phyloP scores from a whole-genome alignment of 2,329 filamentous ascomycete genomes.

The Cladosporium sp. region DNA sequence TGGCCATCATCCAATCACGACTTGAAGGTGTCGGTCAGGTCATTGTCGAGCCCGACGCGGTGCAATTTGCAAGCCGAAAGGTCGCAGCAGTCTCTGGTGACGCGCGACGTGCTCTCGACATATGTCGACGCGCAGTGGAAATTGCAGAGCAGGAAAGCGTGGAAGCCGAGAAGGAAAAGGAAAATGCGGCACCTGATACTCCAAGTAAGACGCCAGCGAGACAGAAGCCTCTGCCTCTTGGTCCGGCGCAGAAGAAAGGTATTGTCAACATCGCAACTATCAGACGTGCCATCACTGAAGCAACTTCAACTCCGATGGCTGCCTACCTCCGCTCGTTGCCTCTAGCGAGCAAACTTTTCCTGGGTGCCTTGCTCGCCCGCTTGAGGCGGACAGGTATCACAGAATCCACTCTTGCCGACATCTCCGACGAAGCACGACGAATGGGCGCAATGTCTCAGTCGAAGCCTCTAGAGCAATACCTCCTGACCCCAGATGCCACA shows the following conservation, averaged over 20 bases:
- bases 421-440: conserved; percentile 76
- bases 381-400: conserved; percentile 76
- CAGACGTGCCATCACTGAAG: conserved; percentile 90
- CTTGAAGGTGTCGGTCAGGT: conserved; percentile 74
- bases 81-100: conserved; percentile 95
- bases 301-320: conserved; percentile 85
- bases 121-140: conserved; percentile 90
- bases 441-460: conserved; percentile 57
- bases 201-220: conserved; percentile 52
- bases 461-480: conserved; percentile 54
- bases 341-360: conserved; percentile 74
- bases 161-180: conserved; percentile 26
- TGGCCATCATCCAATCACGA: conserved; percentile 94
- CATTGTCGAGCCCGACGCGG: conserved; percentile 84
- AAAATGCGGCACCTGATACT: conserved; percentile 47
- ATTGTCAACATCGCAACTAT: conserved; percentile 88
- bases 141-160: conserved; percentile 70
- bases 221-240: conserved; percentile 28
- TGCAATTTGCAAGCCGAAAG: conserved; percentile 94
- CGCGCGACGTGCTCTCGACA: conserved; percentile 84
- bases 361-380: conserved; percentile 73
- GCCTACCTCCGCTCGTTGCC: conserved; percentile 80
- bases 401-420: conserved; percentile 83
- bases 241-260: conserved; percentile 30
- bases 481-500: conserved; percentile 43